Evolutionary conservation across 441 rosid genomes (phyloP).

Genomic region (Melastoma candidum): DNA sequence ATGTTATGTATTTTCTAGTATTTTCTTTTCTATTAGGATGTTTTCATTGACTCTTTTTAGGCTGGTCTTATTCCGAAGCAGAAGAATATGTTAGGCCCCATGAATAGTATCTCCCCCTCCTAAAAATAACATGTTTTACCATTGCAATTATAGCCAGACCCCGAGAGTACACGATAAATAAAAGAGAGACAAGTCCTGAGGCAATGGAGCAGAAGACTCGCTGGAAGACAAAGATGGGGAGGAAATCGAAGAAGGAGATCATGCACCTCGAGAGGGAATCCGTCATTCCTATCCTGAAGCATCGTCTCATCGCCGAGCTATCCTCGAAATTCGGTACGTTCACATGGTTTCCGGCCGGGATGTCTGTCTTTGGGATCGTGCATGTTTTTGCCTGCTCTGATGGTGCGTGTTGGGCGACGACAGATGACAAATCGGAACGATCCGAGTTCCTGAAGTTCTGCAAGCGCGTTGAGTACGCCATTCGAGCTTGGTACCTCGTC

Average conservation of each 20-base stretch:
- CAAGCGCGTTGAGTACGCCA: constrained; percentile 67
- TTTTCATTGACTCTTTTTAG: too few relatives aligned
- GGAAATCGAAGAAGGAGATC: constrained; percentile 39
- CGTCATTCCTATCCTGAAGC: constrained; percentile 73
- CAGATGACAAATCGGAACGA: constrained; percentile 42
- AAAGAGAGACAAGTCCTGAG: too few relatives aligned
- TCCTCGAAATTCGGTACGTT: constrained; percentile 41
- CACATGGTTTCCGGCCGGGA: background rate
- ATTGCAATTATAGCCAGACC: too few relatives aligned
- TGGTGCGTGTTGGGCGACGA: constrained; percentile 1
- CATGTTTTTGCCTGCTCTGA: background rate
- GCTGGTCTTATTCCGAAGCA: too few relatives aligned
- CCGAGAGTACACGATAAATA: too few relatives aligned
- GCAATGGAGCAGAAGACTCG: background rate
- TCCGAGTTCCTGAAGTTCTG: constrained; percentile 70
- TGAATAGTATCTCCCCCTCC: too few relatives aligned
- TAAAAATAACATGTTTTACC: too few relatives aligned
- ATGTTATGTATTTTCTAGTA: too few relatives aligned
- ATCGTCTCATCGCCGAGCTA: constrained; percentile 45
- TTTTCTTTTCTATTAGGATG: too few relatives aligned
- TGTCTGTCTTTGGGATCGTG: background rate
- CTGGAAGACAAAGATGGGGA: constrained; percentile 6
- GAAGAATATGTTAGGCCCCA: too few relatives aligned
- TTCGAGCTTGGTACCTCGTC: constrained; percentile 76
- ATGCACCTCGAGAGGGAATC: constrained; percentile 64